Evolutionary conservation across 495 filamentous ascomycete species (phyloP), one percentile per base, ranked within the genome.

Genomic region (Amorphotheca resinae): DNA sequence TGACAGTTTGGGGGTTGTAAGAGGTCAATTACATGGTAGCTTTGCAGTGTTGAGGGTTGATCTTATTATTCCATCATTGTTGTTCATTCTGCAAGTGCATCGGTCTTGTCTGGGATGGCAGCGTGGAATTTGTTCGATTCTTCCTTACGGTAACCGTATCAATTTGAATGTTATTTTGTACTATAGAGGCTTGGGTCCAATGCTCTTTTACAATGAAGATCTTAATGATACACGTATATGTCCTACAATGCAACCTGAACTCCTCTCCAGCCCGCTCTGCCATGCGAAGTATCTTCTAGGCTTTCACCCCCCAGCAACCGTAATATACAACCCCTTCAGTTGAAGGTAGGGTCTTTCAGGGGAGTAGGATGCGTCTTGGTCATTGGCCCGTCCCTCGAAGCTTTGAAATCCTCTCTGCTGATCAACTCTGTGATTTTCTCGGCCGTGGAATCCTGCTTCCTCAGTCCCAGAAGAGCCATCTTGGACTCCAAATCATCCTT

Each of bases 401-500:
- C 44, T 47, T 52, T 61, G 48, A 70, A 68, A 44, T 65, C 65
- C 51, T 73, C 64, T 44, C 58, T 63, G 23, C 61, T 64, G 40
- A 82, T 60, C 32, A 74, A 59, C 53, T 80, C 73, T 50, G 70
- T 63, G 18, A 73, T 63, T 48, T 70, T 69, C 40, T 69, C 66
- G 4, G 71, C 63, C 4, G 64, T 70, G 37, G 68, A 63, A 15
- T 57, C 30, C 15, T 57, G 68, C 52, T 74, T 68, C 37, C 67
- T 64, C 35, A 73, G 68, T 36, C 76, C 79, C 37, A 86, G 75
- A 44, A 75, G 72, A 6, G 68, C 62, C 64, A 82, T 77, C 52
- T 77, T 76, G 22, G 72, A 61, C 33, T 77, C 68, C 33, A 85
- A 59, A 17, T 70, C 62, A 47, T 76, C 65, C 53, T 77, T 68